Percentiles rank a stretch among this genome's conserved stretches.
phyloP scores from a whole-genome alignment of 2,329 filamentous ascomycete genomes.

The Aspergillus ochraceoroseus region DNA sequence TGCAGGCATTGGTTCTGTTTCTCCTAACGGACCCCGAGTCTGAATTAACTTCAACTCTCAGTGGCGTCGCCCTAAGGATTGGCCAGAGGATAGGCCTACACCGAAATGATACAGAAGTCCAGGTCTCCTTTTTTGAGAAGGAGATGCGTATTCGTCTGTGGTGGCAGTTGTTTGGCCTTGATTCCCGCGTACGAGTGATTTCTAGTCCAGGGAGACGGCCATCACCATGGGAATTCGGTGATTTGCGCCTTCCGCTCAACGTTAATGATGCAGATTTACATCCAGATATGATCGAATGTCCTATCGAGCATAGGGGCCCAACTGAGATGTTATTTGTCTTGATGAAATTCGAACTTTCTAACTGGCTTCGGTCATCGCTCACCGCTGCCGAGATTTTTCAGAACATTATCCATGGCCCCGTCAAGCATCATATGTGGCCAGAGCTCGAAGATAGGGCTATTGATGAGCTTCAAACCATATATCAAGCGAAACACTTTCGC shows the following conservation, averaged over 20 bases:
- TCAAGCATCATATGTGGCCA: not conserved
- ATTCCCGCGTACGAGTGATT: slow-evolving; percentile 31
- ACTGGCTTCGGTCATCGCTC: not conserved
- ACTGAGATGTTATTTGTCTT: slow-evolving; percentile 35
- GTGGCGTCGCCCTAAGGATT: slow-evolving; percentile 44
- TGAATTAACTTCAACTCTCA: slow-evolving; percentile 1
- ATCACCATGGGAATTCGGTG: slow-evolving; percentile 1
- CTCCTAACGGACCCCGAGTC: slow-evolving; percentile 42
- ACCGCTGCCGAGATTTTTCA: not conserved
- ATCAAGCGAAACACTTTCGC: not conserved
- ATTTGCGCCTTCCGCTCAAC: slow-evolving; percentile 20
- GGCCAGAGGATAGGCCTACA: slow-evolving; percentile 63
- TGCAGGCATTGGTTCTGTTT: slow-evolving; percentile 52
- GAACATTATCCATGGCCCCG: not conserved
- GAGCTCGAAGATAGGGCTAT: not conserved
- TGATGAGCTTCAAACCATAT: slow-evolving; percentile 1
- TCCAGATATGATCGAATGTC: slow-evolving; percentile 31
- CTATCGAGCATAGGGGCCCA: slow-evolving; percentile 26
- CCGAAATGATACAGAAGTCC: slow-evolving; percentile 52
- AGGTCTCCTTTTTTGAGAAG: slow-evolving; percentile 51
- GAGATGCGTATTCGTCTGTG: slow-evolving; percentile 64
- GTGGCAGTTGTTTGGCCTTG: slow-evolving; percentile 65
- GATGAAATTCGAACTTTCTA: not conserved
- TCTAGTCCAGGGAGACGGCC: not conserved
- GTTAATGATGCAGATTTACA: slow-evolving; percentile 26